These are phyloP conservation scores for Setaria viridis DNA, from an alignment of 202 grass and related monocot genomes.

Conservation along the genomic window DNA sequence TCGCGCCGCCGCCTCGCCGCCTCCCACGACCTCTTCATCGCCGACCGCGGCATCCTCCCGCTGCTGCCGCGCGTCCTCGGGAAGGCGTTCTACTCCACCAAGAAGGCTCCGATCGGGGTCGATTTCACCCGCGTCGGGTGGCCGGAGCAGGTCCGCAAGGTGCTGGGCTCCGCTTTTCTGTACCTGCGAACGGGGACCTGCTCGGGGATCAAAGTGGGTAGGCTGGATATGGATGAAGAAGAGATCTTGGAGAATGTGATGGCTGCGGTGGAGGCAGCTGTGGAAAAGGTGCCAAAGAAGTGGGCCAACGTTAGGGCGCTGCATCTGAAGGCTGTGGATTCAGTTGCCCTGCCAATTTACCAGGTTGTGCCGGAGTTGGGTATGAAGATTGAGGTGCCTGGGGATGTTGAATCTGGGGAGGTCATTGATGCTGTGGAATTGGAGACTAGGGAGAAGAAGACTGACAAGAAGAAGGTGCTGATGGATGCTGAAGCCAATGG, in stretches of 20 bases:
- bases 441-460: neutral
- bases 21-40: constrained; percentile 89
- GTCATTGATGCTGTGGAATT: constrained; percentile 41
- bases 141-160: constrained; percentile 75
- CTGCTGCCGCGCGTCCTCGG: constrained; percentile 85
- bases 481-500: constrained; percentile 17
- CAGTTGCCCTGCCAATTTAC: constrained; percentile 78
- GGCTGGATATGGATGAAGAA: constrained; percentile 74
- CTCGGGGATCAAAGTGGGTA: constrained; percentile 70
- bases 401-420: constrained; percentile 27
- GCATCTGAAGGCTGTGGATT: constrained; percentile 79
- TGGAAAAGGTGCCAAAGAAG: constrained; percentile 75
- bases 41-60: constrained; percentile 79
- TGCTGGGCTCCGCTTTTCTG: constrained; percentile 63
- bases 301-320: constrained; percentile 79
- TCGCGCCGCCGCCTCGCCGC: constrained; percentile 72
- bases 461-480: constrained; percentile 47
- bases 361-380: constrained; percentile 70
- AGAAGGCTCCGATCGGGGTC: constrained; percentile 77
- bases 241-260: constrained; percentile 74
- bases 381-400: constrained; percentile 71
- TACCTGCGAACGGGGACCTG: constrained; percentile 73
- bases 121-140: constrained; percentile 73
- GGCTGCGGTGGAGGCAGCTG: constrained; percentile 48
- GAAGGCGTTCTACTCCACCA: constrained; percentile 84